Evolutionary conservation across 768 basidiomycete species (phyloP).

Genomic region (Lactifluus pinguis): DNA sequence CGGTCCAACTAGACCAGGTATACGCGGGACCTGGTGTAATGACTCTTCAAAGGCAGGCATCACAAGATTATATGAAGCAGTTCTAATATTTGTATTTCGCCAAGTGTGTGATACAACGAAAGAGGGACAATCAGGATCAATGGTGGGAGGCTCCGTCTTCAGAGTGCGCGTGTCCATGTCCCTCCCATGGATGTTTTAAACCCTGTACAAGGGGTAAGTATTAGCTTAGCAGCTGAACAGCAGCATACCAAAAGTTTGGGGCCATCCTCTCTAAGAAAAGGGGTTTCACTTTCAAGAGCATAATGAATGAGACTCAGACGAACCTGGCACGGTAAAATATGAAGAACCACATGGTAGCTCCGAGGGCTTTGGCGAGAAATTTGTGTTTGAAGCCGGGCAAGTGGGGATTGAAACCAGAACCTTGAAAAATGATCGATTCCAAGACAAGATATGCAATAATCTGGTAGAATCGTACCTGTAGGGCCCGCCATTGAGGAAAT

Average conservation of each 20-base stretch:
- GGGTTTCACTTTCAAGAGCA: not conserved
- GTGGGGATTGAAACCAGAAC: slow-evolving; percentile 82
- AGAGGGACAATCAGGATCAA: slow-evolving; percentile 20
- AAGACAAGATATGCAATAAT: not conserved
- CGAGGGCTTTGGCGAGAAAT: slow-evolving; percentile 75
- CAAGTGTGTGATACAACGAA: not conserved
- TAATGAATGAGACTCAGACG: slow-evolving; percentile 26
- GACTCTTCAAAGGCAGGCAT: too few species aligned
- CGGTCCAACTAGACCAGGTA: too few species aligned
- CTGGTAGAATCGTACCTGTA: slow-evolving; percentile 3
- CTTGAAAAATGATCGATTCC: slow-evolving; percentile 25
- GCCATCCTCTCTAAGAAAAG: slow-evolving; percentile 30
- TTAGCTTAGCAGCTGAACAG: not conserved
- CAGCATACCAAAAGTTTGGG: slow-evolving; percentile 28
- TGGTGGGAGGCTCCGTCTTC: slow-evolving; percentile 34
- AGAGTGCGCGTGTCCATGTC: slow-evolving; percentile 39
- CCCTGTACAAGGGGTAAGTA: slow-evolving; percentile 22
- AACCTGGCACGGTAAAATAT: slow-evolving; percentile 94
- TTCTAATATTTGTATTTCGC: not conserved
- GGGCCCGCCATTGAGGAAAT: slow-evolving; percentile 10
- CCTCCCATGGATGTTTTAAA: slow-evolving; percentile 53
- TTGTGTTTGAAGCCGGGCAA: slow-evolving; percentile 68
- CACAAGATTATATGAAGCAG: not conserved
- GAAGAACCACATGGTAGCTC: slow-evolving; percentile 98
- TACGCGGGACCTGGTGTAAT: too few species aligned